Conservation (phyloP, 169 alveolate species). For the Cyclospora cayetanensis region DNA sequence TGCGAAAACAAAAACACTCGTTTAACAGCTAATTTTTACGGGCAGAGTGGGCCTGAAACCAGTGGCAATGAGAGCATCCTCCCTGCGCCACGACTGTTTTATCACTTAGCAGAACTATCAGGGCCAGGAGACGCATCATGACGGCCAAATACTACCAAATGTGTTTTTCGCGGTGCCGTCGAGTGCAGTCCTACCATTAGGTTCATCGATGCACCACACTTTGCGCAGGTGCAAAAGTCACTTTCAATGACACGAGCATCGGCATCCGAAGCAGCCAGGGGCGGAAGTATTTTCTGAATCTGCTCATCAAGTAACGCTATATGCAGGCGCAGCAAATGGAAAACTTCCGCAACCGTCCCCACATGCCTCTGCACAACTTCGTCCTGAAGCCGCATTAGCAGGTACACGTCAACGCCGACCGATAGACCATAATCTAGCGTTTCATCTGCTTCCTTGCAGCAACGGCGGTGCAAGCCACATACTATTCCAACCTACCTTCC, state of each 20-base stretch:
- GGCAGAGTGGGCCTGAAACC: no score
- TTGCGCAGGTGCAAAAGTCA: constrained; percentile 40
- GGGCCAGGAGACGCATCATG: no score
- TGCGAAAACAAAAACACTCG: no score
- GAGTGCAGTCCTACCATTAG: constrained; percentile 16
- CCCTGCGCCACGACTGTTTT: no score
- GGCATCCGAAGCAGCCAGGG: constrained; percentile 40
- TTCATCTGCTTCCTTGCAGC: no score
- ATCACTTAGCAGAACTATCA: no score
- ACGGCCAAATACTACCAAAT: no score
- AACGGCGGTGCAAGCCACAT: no score
- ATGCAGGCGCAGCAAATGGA: constrained; percentile 10
- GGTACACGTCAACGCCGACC: neutral
- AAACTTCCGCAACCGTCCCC: constrained; percentile 36
- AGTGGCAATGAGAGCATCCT: no score
- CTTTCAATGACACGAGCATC: constrained; percentile 14
- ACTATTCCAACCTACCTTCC: constrained; percentile 61
- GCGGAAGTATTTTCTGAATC: constrained; percentile 4
- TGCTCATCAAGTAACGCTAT: constrained; percentile 53
- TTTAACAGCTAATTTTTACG: no score
- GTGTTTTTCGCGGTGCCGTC: no score
- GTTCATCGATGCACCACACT: constrained; percentile 46
- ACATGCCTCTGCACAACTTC: constrained; percentile 36
- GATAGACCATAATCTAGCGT: no score
- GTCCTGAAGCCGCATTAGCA: neutral